Base-by-base conservation (phyloP, 2,329 filamentous ascomycete genomes). In the Ophiocordyceps camponoti-rufipedis region DNA sequence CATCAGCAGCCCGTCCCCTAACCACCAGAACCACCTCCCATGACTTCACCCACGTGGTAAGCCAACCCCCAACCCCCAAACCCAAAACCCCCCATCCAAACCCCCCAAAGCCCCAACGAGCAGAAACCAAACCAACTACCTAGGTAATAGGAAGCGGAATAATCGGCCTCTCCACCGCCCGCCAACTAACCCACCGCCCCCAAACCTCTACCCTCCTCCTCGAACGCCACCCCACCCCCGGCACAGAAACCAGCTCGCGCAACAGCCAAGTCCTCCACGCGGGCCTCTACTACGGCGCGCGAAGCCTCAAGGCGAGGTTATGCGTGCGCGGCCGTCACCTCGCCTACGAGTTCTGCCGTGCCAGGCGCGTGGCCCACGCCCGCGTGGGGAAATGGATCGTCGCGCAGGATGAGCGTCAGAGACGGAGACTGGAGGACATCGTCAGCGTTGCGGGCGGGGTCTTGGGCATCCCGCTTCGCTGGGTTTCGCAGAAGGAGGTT, bases 241-340 rank as follows among this genome's bases (percentile, higher is more conserved):
- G 88, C 44, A 89, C 78, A 28, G 88, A 95, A 66, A 94, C 87
- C 0, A 88, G 82, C 50, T 85, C 82, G 51, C 80, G 88, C 53
- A 95, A 94, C 67, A 89, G 83, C 57, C 88, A 96, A 72, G 89
- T 96, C 46, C 93, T 98, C 54, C 91, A 98, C 61, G 91, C 85
- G 1, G 91, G 91, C 13, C 73, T 96, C 51, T 96, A 95, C 71
- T 95, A 95, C 62, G 85, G 83, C 14, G 59, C 70, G 6, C 62
- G 66, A 39, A 81, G 79, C 1, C 75, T 95, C 45, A 98, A 98
- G 65, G 86, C 88, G 1, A 65, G 66, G 14, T 75, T 98, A 12
- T 98, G 91, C 64, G 70, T 95, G 51, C 67, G 69, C 31, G 91
- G 91, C 48, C 80, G 80, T 53, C 59, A 80, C 31, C 69, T 86